Evolutionary conservation across 768 basidiomycete genomes (phyloP).

Genomic region (Collybiopsis luxurians): DNA sequence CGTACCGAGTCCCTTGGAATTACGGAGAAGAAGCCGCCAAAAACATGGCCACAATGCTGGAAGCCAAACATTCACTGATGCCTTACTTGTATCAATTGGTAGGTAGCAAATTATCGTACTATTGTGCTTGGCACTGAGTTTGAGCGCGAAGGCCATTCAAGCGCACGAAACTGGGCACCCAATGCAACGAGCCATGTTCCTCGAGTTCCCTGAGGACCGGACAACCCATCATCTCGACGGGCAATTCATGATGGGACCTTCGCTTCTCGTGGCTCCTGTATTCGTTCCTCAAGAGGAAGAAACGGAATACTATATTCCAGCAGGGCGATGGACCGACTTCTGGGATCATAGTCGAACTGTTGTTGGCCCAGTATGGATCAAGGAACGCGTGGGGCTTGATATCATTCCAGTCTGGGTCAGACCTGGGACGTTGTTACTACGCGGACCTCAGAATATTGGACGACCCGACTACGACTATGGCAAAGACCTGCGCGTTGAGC

Average conservation of each 20-base stretch:
- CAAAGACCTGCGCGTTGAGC: slow-evolving; percentile 44
- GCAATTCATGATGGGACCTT: slow-evolving; percentile 44
- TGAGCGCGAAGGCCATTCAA: slow-evolving; percentile 51
- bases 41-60: slow-evolving; percentile 59
- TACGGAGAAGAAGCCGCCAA: slow-evolving; percentile 70
- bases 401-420: slow-evolving; percentile 68
- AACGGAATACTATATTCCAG: slow-evolving; percentile 58
- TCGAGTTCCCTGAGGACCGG: slow-evolving; percentile 59
- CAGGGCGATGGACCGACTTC: slow-evolving; percentile 60
- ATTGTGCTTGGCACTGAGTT: too few relatives aligned
- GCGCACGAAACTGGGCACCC: slow-evolving; percentile 53
- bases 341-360: slow-evolving; percentile 52
- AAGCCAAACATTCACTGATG: slow-evolving; percentile 69
- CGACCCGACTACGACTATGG: slow-evolving; percentile 63
- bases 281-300: slow-evolving; percentile 53
- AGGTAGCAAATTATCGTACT: too few relatives aligned
- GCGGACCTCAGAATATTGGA: slow-evolving; percentile 50
- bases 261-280: slow-evolving; percentile 61
- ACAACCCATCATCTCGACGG: slow-evolving; percentile 59
- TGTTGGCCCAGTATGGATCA: slow-evolving; percentile 60
- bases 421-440: slow-evolving; percentile 50
- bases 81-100: slow-evolving; percentile 66
- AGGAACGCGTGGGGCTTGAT: slow-evolving; percentile 59
- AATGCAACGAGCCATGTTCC: slow-evolving; percentile 62
- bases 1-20: slow-evolving; percentile 77